Evolutionary conservation across 768 basidiomycete species (phyloP), one percentile per base, ranked within the genome.

Genomic region (Pleurotus citrinopileatus): DNA sequence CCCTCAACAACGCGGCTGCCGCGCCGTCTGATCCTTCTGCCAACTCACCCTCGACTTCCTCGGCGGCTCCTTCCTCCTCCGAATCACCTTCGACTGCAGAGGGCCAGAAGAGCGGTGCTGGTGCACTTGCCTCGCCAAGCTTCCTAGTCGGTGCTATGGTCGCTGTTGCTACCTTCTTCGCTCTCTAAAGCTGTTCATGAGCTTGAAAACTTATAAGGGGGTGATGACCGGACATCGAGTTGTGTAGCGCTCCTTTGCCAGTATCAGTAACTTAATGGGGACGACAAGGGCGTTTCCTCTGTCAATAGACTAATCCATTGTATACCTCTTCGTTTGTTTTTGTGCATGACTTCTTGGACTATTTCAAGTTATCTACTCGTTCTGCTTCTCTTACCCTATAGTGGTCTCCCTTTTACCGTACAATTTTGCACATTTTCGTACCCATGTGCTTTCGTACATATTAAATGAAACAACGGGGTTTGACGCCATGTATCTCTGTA

Each of bases 111-210:
- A 80, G 71, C 63, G 79, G 79, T 37, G 82, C 83, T 12, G 65
- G 69, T 53, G 69, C 77, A 3, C 58, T 78, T 27, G 66, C 76
- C 9, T 79, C 81, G 5, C 76, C 85, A 27, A 72, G 72, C 60
- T 65, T 75, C 23, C 64, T 79, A 43, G 73, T 86, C 52, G 79
- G 73, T 48, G 63, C 79, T 36, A 73, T 74, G 42, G 82, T 77
- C 38, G 70, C 68, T 52, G 59, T 73, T 44, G 73, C 71, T 51
- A 74, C 74, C 52, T 69, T 82, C 67, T 70, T 78, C 56, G 76
- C 81, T 56, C 65, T 83, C 55, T 84, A 73, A 76, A 53, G 45
- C 19, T 15, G 19, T 17, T 36, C 37, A 20, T 12, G 26, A 34
- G 53, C 50, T 57, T 29, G 40, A 44, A 48, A 55, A 32, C 19